Conservation (phyloP, 345 rosid genomes). For the Salix dunnii region DNA sequence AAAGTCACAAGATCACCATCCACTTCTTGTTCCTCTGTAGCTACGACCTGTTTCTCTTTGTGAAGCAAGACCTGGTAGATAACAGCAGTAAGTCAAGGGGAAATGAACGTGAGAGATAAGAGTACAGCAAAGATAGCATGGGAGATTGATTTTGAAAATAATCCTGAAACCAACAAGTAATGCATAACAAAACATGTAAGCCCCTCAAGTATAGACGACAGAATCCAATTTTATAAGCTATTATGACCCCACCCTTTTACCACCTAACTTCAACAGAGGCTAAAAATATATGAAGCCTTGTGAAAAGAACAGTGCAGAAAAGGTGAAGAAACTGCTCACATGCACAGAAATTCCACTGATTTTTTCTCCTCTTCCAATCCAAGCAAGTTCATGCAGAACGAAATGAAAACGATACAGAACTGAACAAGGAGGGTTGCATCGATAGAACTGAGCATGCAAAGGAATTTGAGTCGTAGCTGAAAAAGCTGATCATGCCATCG, state of each 20-base stretch:
- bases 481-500: too few species aligned
- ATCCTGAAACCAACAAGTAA: not conserved
- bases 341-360: not conserved
- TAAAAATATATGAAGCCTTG: not conserved
- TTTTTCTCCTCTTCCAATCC: not conserved
- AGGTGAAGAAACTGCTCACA: not conserved
- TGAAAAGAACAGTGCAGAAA: not conserved
- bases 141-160: not conserved
- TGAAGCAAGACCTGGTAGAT: conserved; percentile 75
- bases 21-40: conserved; percentile 86
- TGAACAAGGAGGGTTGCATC: not conserved
- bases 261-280: not conserved
- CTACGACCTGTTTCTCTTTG: conserved; percentile 55
- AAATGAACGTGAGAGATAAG: not conserved
- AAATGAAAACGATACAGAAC: not conserved
- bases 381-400: not conserved
- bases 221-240: not conserved
- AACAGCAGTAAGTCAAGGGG: conserved; percentile 15
- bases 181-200: not conserved
- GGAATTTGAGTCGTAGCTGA: not conserved
- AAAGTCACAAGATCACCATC: conserved; percentile 93
- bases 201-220: not conserved
- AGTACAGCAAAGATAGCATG: not conserved
- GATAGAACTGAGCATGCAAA: not conserved
- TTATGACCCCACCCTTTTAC: not conserved